Conservation (phyloP, 1,139 yeast genomes). For the Yueomyces sp. region DNA sequence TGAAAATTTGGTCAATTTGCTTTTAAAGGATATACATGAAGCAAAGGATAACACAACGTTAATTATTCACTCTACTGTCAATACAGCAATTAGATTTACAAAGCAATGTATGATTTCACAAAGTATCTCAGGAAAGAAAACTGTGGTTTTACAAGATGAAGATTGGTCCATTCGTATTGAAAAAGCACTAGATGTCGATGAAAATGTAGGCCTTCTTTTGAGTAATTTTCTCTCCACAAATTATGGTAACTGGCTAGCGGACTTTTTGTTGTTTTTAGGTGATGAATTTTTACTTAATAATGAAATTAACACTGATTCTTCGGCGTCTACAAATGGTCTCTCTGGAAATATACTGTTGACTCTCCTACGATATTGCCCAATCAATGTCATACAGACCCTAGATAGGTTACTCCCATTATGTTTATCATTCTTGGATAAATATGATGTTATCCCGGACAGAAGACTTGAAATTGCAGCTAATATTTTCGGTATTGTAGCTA, state of each 20-base stretch:
- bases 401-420: no score
- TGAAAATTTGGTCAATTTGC: slow-evolving; percentile 22
- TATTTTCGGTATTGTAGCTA: slow-evolving; percentile 38
- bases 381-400: slow-evolving; percentile 8
- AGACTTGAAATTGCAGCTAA: slow-evolving; percentile 27
- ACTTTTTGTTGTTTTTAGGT: slow-evolving; percentile 22
- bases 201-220: slow-evolving; percentile 33
- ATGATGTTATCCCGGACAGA: no score
- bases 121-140: slow-evolving; percentile 36
- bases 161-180: slow-evolving; percentile 66
- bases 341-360: slow-evolving; percentile 21
- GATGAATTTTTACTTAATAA: slow-evolving; percentile 26
- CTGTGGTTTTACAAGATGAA: slow-evolving; percentile 56
- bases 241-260: slow-evolving; percentile 1
- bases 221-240: slow-evolving; percentile 12
- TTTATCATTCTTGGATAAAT: no score
- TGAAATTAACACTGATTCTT: no score
- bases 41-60: slow-evolving; percentile 15
- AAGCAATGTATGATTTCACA: slow-evolving; percentile 53
- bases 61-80: slow-evolving; percentile 25
- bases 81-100: slow-evolving; percentile 35
- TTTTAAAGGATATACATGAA: slow-evolving; percentile 22
- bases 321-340: neutral
- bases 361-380: slow-evolving; percentile 22
- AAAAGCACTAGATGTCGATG: slow-evolving; percentile 58